Base-by-base conservation (phyloP, 805 yeast genomes). In the Hanseniaspora taiwanica region DNA sequence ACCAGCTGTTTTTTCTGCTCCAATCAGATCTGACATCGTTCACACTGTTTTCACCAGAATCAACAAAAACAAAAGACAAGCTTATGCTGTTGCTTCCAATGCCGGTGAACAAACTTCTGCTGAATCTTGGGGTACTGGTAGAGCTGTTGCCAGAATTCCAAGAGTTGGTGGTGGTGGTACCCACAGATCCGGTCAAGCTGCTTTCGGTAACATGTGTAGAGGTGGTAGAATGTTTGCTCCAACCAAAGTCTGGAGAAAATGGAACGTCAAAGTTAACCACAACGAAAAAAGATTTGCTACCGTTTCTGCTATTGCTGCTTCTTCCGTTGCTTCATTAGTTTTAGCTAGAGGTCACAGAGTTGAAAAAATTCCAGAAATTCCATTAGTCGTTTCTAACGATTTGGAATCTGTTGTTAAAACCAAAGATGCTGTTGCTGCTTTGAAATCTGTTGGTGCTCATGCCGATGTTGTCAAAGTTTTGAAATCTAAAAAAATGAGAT, bases 211-310 rank as follows among this genome's bases (percentile, higher is more conserved):
- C 91, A 91, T 91, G 98, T 91, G 98, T 80, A 89, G 98, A 74
- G 96, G 96, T 71, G 98, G 98, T 78, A 94, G 98, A 75, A 91
- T 91, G 97, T 91, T 91, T 66, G 96, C 98, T 72, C 98, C 98
- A 71, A 91, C 98, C 72, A 91, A 91, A 81, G 87, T 94, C 72
- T 91, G 98, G 98, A 86, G 98, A 83, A 89, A 80, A 76, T 91
- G 98, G 98, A 94, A 91, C 86, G 94, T 91, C 65, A 91, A 87
- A 81, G 95, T 91, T 65, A 91, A 91, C 95, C 96, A 86, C 73
- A 89, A 89, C 85, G 95, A 91, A 78, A 89, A 89, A 81, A 87
- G 97, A 74, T 91, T 87, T 73, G 98, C 98, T 56, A 89, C 97
- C 59, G 97, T 96, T 64, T 89, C 98, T 57, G 98, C 97, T 63